Evolutionary conservation across 495 filamentous ascomycete genomes (phyloP).

Genomic region (Penicillium robsamsonii): DNA sequence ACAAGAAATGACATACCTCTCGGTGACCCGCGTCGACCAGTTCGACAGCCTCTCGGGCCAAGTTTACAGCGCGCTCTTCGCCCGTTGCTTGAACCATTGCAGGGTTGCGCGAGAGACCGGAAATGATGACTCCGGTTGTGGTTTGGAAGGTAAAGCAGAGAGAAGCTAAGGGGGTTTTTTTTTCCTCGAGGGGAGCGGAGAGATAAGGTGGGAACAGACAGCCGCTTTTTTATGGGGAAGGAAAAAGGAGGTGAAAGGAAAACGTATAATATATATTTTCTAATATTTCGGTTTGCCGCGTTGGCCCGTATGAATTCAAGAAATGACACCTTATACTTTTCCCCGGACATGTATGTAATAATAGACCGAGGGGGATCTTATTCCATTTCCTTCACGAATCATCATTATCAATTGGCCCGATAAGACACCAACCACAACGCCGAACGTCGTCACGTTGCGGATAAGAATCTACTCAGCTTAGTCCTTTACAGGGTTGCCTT

Average conservation of each 20-base stretch:
- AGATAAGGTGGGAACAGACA: slow-evolving; percentile 20
- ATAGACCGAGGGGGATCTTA: not conserved
- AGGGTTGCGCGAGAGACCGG: slow-evolving; percentile 24
- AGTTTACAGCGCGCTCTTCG: slow-evolving; percentile 49
- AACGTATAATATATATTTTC: not conserved
- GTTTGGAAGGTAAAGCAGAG: slow-evolving; percentile 1
- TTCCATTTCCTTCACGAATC: slow-evolving; percentile 24
- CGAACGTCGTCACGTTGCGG: slow-evolving; percentile 29
- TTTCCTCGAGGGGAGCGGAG: slow-evolving; percentile 11
- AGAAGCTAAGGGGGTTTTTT: slow-evolving; percentile 11
- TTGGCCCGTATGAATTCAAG: not conserved
- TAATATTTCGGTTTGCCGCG: slow-evolving; percentile 6
- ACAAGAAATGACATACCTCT: slow-evolving; percentile 36
- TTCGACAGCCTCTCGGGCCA: slow-evolving; percentile 51
- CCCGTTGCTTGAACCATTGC: slow-evolving; percentile 50
- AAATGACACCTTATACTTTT: not conserved
- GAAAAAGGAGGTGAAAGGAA: slow-evolving; percentile 3
- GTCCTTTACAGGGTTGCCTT: not conserved
- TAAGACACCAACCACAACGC: slow-evolving; percentile 39
- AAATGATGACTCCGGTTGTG: slow-evolving; percentile 8
- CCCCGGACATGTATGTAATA: not conserved
- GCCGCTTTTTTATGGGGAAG: slow-evolving; percentile 4
- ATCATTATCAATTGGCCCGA: slow-evolving; percentile 31
- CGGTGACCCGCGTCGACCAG: slow-evolving; percentile 48
- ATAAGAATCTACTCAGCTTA: slow-evolving; percentile 10